Conservation (phyloP, 345 rosid genomes). For the Syzygium grande region DNA sequence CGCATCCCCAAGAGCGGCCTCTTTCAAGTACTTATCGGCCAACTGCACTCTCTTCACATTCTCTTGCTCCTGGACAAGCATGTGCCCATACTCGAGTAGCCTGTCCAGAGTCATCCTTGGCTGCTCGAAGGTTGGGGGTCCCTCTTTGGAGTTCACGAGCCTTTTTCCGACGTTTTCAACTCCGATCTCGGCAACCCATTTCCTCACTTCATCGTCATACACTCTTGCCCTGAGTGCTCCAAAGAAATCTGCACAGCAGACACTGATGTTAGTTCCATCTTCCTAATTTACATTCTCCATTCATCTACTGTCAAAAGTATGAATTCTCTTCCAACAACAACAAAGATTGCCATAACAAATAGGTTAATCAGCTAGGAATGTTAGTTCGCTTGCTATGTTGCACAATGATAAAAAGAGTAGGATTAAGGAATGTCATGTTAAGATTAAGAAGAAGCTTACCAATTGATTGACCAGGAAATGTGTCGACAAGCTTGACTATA, state of each 20-base stretch:
- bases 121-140: conserved; percentile 46
- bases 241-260: conserved; percentile 30
- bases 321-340: not conserved
- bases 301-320: not conserved
- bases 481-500: conserved; percentile 42
- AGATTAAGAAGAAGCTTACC: conserved; percentile 15
- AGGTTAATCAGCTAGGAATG: not conserved
- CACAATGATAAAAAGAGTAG: not conserved
- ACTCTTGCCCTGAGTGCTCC: conserved; percentile 50
- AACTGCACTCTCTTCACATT: conserved; percentile 50
- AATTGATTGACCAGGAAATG: conserved; percentile 48
- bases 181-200: conserved; percentile 32
- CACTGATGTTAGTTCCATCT: not conserved
- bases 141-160: conserved; percentile 46
- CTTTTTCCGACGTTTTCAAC: conserved; percentile 30
- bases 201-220: conserved; percentile 53
- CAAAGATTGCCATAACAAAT: not conserved
- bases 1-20: conserved; percentile 57
- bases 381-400: not conserved
- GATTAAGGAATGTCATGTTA: not conserved
- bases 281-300: not conserved
- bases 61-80: conserved; percentile 51
- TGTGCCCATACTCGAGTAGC: conserved; percentile 38
- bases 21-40: conserved; percentile 38
- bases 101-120: conserved; percentile 33